Percentiles rank a stretch among this genome's conserved stretches.
These are phyloP conservation scores for Pythium brachiatum DNA, from an alignment of 352 stramenopile species.

Conservation along the genomic window DNA sequence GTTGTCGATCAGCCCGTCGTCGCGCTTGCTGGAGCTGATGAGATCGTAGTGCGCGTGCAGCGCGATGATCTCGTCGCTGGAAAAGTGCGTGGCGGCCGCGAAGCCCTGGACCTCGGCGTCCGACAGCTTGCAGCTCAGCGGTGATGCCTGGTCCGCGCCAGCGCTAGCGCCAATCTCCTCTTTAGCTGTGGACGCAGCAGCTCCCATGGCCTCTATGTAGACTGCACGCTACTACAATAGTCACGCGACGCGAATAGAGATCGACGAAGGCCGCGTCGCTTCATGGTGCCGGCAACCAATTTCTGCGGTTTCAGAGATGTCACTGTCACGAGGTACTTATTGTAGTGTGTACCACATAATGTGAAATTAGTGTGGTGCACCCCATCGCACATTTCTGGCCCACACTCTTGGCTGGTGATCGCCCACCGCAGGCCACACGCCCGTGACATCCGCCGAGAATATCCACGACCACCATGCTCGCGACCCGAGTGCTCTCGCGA, in stretches of 20 bases:
- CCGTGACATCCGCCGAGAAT: constrained; percentile 14
- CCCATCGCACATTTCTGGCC: constrained; percentile 11
- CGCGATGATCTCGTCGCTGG: constrained; percentile 53
- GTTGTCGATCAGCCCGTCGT: constrained; percentile 72
- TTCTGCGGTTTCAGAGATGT: background rate
- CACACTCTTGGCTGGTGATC: constrained; percentile 20
- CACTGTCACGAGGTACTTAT: background rate
- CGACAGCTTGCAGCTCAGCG: constrained; percentile 53
- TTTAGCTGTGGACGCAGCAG: constrained; percentile 58
- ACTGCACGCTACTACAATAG: background rate
- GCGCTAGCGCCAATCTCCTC: constrained; percentile 32
- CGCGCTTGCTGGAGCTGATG: constrained; percentile 57
- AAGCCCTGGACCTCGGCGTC: constrained; percentile 48
- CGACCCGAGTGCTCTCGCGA: constrained; percentile 53
- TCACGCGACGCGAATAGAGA: background rate
- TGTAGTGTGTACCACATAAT: background rate
- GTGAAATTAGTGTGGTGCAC: constrained; percentile 18
- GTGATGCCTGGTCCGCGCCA: constrained; percentile 1
- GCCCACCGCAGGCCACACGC: constrained; percentile 6
- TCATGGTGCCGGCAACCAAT: background rate
- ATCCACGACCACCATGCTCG: constrained; percentile 38
- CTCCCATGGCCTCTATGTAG: constrained; percentile 33
- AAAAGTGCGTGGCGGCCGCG: constrained; percentile 47
- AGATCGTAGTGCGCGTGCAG: constrained; percentile 64
- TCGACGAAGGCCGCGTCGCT: background rate